A percentile compares a stretch with the other conserved stretches of the same genome.
Evolutionary conservation across 2,329 filamentous ascomycete species (phyloP).

Genomic region (Blastomyces emzantsi): DNA sequence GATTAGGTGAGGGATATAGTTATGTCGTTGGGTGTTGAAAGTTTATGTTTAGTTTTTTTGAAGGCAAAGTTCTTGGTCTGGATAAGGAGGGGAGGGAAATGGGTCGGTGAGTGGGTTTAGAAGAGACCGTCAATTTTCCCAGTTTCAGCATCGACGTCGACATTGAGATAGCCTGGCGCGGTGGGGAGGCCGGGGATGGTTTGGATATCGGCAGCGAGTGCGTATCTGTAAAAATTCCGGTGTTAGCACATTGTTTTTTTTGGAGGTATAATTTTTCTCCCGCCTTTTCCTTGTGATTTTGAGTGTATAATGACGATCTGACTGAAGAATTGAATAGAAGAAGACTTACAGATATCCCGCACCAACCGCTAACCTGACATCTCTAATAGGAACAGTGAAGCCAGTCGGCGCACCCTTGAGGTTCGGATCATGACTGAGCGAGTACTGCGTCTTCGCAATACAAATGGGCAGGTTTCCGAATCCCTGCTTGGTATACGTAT

Average conservation of each 20-base stretch:
- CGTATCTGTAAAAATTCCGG: constrained; percentile 52
- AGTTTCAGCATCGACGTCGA: constrained; percentile 73
- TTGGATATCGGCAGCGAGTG: constrained; percentile 93
- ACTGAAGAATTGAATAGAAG: no score
- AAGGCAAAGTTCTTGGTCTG: no score
- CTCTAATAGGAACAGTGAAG: constrained; percentile 88
- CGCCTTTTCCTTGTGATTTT: no score
- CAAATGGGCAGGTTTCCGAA: constrained; percentile 92
- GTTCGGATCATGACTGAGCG: constrained; percentile 81
- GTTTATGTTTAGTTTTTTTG: not conserved
- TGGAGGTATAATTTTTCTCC: not conserved
- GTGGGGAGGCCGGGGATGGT: constrained; percentile 95
- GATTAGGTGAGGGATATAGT: no score
- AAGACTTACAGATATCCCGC: constrained; percentile 73
- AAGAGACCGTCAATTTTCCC: constrained; percentile 84
- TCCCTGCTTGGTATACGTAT: constrained; percentile 86
- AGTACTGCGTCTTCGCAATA: constrained; percentile 98
- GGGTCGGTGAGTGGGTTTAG: constrained; percentile 39
- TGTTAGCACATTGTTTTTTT: constrained; percentile 24
- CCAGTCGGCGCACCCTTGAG: constrained; percentile 92
- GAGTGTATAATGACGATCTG: constrained; percentile 3
- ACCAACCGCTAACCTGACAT: constrained; percentile 88
- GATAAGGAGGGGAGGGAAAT: no score
- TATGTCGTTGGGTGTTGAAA: not conserved
- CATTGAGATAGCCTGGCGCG: constrained; percentile 89